Conservation (phyloP, 805 yeast genomes). For the Metschnikowia similis region DNA sequence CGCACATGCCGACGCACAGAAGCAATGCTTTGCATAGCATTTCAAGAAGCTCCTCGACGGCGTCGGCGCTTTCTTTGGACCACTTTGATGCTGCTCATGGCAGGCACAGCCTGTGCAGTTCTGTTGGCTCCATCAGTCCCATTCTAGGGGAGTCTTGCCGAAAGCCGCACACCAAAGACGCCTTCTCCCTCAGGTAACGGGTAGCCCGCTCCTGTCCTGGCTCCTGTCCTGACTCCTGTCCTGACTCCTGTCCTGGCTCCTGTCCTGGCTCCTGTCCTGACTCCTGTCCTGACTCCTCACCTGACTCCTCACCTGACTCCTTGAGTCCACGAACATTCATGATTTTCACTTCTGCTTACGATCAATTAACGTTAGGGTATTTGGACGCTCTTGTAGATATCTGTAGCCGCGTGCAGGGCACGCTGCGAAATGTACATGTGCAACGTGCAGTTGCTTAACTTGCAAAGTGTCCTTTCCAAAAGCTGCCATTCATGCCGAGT, state of each 20-base stretch:
- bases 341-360: not conserved
- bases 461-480: too few relatives aligned
- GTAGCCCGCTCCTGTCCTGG: too few relatives aligned
- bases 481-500: too few relatives aligned
- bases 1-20: not conserved
- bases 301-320: not conserved
- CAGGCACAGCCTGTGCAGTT: constrained; percentile 21
- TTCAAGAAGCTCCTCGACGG: constrained; percentile 16
- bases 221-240: not conserved
- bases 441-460: too few relatives aligned
- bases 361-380: constrained; percentile 3
- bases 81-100: constrained; percentile 15
- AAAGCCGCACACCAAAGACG: not conserved
- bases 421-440: too few relatives aligned
- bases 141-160: not conserved
- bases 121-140: constrained; percentile 16
- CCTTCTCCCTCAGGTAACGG: not conserved
- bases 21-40: constrained; percentile 5
- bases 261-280: not conserved
- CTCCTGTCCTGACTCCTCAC: too few relatives aligned
- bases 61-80: constrained; percentile 15
- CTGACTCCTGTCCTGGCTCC: too few relatives aligned
- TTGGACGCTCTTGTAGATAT: not conserved
- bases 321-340: constrained; percentile 1
- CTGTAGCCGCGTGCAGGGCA: too few relatives aligned